A percentile compares a stretch with the other conserved stretches of the same genome.
phyloP scores from a whole-genome alignment of 169 alveolate genomes.

The Cryptosporidium baileyi region DNA sequence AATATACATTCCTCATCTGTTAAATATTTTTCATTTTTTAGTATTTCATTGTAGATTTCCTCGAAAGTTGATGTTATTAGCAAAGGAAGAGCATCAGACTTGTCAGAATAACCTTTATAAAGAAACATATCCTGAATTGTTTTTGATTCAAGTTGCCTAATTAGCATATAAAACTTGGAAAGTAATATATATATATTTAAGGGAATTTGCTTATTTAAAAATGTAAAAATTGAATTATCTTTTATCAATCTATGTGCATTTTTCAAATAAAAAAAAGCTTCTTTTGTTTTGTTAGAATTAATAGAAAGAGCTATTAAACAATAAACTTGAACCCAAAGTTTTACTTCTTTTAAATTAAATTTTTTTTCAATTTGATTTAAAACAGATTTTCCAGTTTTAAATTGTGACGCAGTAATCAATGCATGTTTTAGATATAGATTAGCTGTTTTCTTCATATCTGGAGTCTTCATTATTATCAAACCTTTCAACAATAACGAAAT shows the following conservation, averaged over 20 bases:
- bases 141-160: too few species aligned
- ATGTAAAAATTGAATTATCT: neutral
- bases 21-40: neutral
- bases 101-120: too few species aligned
- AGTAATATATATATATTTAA: conserved; percentile 9
- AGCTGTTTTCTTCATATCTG: neutral
- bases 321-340: neutral
- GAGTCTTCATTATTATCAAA: neutral
- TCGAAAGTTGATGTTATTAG: neutral
- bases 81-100: conserved; percentile 9
- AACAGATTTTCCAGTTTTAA: too few species aligned
- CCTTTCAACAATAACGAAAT: conserved; percentile 9
- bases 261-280: neutral
- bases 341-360: neutral
- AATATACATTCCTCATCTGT: neutral
- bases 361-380: too few species aligned
- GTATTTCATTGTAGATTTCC: neutral
- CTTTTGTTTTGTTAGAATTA: neutral
- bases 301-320: conserved; percentile 13
- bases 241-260: conserved; percentile 1
- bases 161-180: conserved; percentile 9
- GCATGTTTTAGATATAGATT: neutral
- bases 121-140: too few species aligned
- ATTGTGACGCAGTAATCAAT: neutral
- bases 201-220: neutral